Percentiles rank a stretch among this genome's conserved stretches.
phyloP scores from a whole-genome alignment of 2,329 filamentous ascomycete species.

The Ceratocystis variospora region DNA sequence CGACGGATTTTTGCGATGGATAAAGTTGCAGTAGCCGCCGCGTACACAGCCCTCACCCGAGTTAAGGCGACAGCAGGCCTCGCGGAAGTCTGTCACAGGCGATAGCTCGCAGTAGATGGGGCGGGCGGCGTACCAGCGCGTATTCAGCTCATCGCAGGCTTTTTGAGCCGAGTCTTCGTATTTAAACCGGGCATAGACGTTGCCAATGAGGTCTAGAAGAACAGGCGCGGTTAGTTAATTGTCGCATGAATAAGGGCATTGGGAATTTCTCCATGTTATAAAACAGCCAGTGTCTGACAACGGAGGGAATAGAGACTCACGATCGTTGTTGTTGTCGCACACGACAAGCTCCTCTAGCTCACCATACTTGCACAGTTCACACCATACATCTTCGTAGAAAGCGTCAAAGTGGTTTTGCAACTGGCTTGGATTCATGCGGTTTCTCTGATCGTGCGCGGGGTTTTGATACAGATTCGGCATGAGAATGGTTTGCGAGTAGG shows the following conservation, averaged over 20 bases:
- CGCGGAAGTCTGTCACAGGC: conserved; percentile 93
- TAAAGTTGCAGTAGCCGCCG: conserved; percentile 98
- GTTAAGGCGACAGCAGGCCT: conserved; percentile 92
- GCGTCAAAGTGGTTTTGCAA: conserved; percentile 99
- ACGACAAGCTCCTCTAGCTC: conserved; percentile 96
- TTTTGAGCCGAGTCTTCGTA: conserved; percentile 93
- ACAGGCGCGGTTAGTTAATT: conserved; percentile 21
- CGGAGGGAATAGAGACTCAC: conserved; percentile 36
- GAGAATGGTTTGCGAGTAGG: conserved; percentile 93
- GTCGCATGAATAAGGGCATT: too few relatives aligned
- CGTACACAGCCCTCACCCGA: conserved; percentile 88
- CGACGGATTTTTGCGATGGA: conserved; percentile 89
- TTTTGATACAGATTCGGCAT: conserved; percentile 99
- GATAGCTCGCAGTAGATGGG: conserved; percentile 97
- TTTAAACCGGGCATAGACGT: conserved; percentile 99
- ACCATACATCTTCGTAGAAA: conserved; percentile 99
- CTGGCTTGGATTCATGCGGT: conserved; percentile 90
- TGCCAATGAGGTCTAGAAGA: conserved; percentile 72
- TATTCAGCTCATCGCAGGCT: conserved; percentile 88
- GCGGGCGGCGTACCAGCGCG: conserved; percentile 88
- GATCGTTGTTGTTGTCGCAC: conserved; percentile 99
- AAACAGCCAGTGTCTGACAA: background rate
- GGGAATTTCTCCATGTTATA: background rate
- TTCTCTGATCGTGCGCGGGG: conserved; percentile 90
- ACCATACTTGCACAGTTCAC: conserved; percentile 98